Evolutionary conservation across 257 asterid species (phyloP), one percentile per base, ranked within the genome.

Genomic region (Solanum dulcamara): DNA sequence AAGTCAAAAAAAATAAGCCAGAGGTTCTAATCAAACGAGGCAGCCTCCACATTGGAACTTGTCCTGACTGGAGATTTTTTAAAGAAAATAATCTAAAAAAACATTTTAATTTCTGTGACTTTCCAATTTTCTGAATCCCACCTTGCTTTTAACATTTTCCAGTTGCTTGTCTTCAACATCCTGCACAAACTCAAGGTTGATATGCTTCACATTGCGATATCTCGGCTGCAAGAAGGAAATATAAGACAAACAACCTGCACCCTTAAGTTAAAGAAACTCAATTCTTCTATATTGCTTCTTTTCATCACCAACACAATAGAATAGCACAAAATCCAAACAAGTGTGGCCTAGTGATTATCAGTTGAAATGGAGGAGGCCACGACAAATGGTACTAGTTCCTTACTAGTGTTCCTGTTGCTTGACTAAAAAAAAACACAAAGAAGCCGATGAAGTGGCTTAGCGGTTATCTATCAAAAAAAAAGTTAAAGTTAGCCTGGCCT

Each of bases 131-230:
- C 32, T 55, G 37, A 68, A 80, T 33, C 37, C 70, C 84, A 95
- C 99, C 98, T 92, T 92, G 86, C 75, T 90, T 85, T 90, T 95
- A 68, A 95, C 89, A 55, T 85, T 86, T 86, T 94, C 92, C 72
- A 96, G 93, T 90, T 95, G 96, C 86, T 74, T 88, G 89, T 95
- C 99, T 87, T 95, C 98, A 84, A 95, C 87, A 87, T 93, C 97
- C 51, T 91, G 97, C 51, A 95, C 93, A 81, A 96, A 96, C 91
- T 96, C 99, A 60, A 96, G 98, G 92, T 88, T 94, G 88, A 96
- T 90, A 83, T 91, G 94, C 94, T 93, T 95, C 92, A 96, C 96
- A 91, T 90, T 93, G 74, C 57, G 92, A 89, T 95, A 96, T 80
- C 99, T 92, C 6, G 93, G 88, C 99, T 96, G 94, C 92, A 89